phyloP scores from a whole-genome alignment of 495 filamentous ascomycete species.

The Choiromyces venosus region DNA sequence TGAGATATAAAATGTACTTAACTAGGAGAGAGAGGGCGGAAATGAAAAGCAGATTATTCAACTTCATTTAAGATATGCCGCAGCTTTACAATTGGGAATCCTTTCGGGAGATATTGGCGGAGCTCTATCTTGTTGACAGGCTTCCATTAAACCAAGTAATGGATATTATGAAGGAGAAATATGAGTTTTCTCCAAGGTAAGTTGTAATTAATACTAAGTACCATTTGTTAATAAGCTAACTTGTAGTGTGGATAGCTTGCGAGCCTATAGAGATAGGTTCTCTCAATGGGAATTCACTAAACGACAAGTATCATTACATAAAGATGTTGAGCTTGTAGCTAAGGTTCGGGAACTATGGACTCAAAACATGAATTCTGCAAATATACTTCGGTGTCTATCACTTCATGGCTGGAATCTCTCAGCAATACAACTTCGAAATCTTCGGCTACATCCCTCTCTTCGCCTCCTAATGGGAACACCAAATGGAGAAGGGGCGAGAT shows the following conservation, averaged over 20 bases:
- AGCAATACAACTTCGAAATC: neutral
- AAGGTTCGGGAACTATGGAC: neutral
- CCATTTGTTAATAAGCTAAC: neutral
- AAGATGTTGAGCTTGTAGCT: neutral
- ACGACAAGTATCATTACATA: neutral
- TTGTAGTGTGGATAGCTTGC: neutral
- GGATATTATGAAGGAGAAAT: neutral
- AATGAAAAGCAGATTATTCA: no score
- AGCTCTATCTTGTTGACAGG: neutral
- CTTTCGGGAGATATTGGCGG: neutral
- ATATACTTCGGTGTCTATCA: neutral
- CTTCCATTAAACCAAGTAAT: neutral
- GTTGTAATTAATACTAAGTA: no score
- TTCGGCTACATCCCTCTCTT: neutral
- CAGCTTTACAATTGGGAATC: no score
- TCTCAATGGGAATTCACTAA: slow-evolving; percentile 1
- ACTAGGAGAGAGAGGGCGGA: no score
- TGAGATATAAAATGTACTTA: neutral
- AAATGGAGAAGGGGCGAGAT: neutral
- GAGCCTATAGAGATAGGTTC: neutral
- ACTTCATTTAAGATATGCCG: no score
- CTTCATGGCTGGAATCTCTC: neutral
- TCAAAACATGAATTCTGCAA: neutral
- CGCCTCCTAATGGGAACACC: neutral
- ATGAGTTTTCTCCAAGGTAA: neutral